These are phyloP conservation scores for Hibiscus tridactylites DNA, from an alignment of 345 rosid genomes.

Conservation along the genomic window DNA sequence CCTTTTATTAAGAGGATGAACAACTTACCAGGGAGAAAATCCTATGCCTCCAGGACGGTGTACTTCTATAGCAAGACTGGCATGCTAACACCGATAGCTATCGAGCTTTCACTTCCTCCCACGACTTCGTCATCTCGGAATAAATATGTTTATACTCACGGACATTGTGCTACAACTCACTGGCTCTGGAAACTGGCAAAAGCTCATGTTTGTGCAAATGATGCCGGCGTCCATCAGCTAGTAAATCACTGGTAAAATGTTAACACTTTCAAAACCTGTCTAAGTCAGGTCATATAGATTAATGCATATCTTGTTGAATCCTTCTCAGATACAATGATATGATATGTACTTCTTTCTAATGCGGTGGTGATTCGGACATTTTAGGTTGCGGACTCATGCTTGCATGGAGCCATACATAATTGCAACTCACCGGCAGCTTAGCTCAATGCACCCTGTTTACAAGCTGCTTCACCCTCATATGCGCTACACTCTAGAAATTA, in stretches of 20 bases:
- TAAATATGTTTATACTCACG: slow-evolving; percentile 56
- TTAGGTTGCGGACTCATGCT: slow-evolving; percentile 90
- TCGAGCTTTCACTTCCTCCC: slow-evolving; percentile 85
- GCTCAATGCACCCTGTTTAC: slow-evolving; percentile 79
- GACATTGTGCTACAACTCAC: slow-evolving; percentile 77
- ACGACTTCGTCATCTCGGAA: slow-evolving; percentile 35
- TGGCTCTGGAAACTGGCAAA: slow-evolving; percentile 96
- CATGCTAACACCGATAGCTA: slow-evolving; percentile 56
- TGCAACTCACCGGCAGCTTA: slow-evolving; percentile 80
- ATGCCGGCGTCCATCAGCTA: slow-evolving; percentile 89
- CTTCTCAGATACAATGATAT: background rate
- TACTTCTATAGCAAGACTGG: slow-evolving; percentile 44
- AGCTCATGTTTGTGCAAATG: slow-evolving; percentile 85
- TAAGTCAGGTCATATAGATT: background rate
- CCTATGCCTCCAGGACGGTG: slow-evolving; percentile 76
- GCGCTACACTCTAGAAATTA: slow-evolving; percentile 90
- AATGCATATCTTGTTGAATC: background rate
- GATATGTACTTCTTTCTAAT: background rate
- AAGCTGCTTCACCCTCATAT: slow-evolving; percentile 82
- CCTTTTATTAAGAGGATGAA: slow-evolving; percentile 74
- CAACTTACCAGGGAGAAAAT: slow-evolving; percentile 59
- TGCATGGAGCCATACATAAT: slow-evolving; percentile 87
- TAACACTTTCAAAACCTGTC: background rate
- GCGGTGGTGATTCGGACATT: slow-evolving; percentile 1
- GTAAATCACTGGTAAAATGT: slow-evolving; percentile 78